Percentiles rank a stretch among this genome's conserved stretches.
These are phyloP conservation scores for Plasmodium coatneyi DNA, from an alignment of 169 alveolate species.

Conservation along the genomic window DNA sequence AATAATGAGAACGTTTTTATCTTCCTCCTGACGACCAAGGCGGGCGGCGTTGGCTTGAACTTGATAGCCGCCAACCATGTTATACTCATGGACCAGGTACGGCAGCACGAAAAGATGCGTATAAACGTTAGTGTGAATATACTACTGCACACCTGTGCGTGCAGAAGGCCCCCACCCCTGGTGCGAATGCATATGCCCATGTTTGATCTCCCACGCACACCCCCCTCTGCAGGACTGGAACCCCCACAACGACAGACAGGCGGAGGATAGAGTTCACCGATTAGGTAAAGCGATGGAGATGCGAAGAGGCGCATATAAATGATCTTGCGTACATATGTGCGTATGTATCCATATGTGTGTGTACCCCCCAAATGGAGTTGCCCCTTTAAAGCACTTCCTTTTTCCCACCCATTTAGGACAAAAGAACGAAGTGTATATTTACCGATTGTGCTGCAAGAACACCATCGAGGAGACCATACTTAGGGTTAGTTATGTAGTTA, in stretches of 20 bases:
- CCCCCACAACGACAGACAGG: constrained; percentile 95
- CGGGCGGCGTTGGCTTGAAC: constrained; percentile 99
- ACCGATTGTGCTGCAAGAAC: constrained; percentile 90
- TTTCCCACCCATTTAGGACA: constrained; percentile 82
- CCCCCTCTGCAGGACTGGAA: constrained; percentile 90
- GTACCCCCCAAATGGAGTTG: background rate
- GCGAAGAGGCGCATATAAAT: background rate
- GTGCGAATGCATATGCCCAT: background rate
- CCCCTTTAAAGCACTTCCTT: background rate
- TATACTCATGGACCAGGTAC: constrained; percentile 93
- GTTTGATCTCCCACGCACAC: background rate
- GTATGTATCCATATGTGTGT: background rate
- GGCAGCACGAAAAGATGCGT: background rate
- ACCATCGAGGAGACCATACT: constrained; percentile 93
- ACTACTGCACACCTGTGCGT: background rate
- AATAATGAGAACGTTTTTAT: constrained; percentile 89
- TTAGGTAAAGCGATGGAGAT: constrained; percentile 79
- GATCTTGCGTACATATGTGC: background rate
- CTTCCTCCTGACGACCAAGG: constrained; percentile 97
- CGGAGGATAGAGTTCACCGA: constrained; percentile 95
- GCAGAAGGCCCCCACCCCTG: too few species aligned
- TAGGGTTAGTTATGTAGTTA: constrained; percentile 41
- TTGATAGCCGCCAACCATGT: constrained; percentile 98
- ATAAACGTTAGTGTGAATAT: background rate
- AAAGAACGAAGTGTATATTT: constrained; percentile 91